These are phyloP conservation scores for Verbascum thapsus DNA, from an alignment of 257 asterid species.

Conservation along the genomic window DNA sequence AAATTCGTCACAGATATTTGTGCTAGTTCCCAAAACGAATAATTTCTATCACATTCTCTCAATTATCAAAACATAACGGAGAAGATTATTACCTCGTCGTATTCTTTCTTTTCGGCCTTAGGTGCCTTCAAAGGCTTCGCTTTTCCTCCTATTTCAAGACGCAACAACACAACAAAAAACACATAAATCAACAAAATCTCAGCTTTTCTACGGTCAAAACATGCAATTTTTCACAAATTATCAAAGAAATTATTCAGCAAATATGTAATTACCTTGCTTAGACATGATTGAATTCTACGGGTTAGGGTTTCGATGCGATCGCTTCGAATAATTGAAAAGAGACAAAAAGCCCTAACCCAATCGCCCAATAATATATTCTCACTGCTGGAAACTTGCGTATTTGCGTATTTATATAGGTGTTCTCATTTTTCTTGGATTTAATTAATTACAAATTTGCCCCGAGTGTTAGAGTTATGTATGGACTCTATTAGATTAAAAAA, in stretches of 20 bases:
- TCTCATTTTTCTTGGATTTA: no score
- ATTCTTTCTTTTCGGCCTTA: conserved; percentile 59
- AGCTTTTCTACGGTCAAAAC: neutral
- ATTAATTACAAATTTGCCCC: no score
- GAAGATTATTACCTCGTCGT: conserved; percentile 51
- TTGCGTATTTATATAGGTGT: no score
- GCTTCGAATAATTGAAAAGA: conserved; percentile 12
- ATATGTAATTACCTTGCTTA: conserved; percentile 45
- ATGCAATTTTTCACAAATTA: neutral
- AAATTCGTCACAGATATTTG: neutral
- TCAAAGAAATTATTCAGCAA: neutral
- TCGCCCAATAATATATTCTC: neutral
- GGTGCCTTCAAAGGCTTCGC: conserved; percentile 74
- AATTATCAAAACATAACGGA: conserved; percentile 5
- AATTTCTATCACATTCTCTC: neutral
- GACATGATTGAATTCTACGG: conserved; percentile 46
- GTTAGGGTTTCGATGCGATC: conserved; percentile 40
- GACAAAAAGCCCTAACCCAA: conserved; percentile 37
- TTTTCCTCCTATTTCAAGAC: conserved; percentile 54
- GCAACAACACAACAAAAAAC: conserved; percentile 10
- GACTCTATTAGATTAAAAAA: no score
- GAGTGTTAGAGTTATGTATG: no score
- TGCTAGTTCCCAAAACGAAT: neutral
- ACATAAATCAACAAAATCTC: conserved; percentile 23
- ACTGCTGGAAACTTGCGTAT: no score